phyloP scores from a whole-genome alignment of 2,329 filamentous ascomycete species.

The Botrytis aclada region DNA sequence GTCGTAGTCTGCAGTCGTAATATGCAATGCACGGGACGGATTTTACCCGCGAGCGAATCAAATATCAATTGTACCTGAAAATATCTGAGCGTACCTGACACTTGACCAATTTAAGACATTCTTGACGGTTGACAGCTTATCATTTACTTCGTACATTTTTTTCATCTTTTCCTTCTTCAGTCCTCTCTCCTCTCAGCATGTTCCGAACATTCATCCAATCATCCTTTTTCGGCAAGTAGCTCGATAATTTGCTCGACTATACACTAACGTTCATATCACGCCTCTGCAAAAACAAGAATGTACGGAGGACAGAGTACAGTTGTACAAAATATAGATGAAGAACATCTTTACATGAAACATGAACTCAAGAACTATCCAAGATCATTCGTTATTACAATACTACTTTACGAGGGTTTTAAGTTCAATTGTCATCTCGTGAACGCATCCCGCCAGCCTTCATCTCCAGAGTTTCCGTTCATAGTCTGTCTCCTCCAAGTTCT shows the following conservation, averaged over 20 bases:
- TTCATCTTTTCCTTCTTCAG: background rate
- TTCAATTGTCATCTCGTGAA: background rate
- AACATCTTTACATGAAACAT: background rate
- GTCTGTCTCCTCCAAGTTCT: background rate
- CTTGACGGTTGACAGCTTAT: background rate
- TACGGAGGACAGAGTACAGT: background rate
- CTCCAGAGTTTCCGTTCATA: background rate
- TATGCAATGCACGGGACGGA: background rate
- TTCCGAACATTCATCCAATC: background rate
- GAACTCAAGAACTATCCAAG: background rate
- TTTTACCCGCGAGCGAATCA: constrained; percentile 4
- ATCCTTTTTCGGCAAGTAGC: background rate
- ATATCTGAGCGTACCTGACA: background rate
- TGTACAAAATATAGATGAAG: constrained; percentile 1
- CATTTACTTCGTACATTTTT: no score
- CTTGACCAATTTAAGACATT: background rate
- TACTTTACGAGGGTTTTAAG: background rate
- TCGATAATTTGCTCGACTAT: background rate
- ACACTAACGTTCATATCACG: background rate
- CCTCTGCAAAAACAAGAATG: background rate
- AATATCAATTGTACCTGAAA: background rate
- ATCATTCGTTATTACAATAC: background rate
- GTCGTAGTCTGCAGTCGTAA: background rate
- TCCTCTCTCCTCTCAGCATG: background rate
- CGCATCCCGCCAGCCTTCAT: background rate